Conservation (phyloP, 106 monocot genomes). For the Dioscorea dumetorum region DNA sequence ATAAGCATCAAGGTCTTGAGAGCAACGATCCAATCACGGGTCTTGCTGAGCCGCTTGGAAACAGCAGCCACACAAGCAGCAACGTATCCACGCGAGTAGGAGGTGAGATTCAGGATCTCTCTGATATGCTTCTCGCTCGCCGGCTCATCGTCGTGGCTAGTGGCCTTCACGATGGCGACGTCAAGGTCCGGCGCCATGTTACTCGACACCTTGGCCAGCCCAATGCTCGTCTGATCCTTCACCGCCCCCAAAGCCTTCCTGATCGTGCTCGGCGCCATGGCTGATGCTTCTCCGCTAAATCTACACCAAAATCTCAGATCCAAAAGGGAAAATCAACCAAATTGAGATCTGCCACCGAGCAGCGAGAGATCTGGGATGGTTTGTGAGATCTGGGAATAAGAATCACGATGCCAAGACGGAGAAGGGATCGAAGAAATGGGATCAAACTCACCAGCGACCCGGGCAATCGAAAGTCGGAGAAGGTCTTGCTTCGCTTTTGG, state of each 20-base stretch:
- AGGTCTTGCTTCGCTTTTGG: too few relatives aligned
- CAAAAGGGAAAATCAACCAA: too few relatives aligned
- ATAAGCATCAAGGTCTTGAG: conserved; percentile 58
- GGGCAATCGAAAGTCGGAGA: too few relatives aligned
- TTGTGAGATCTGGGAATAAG: too few relatives aligned
- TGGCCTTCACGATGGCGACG: conserved; percentile 67
- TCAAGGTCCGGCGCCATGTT: conserved; percentile 59
- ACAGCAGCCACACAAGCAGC: conserved; percentile 43
- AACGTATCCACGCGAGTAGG: conserved; percentile 35
- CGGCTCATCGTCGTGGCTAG: conserved; percentile 70
- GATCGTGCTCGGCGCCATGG: conserved; percentile 38
- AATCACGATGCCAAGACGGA: too few relatives aligned
- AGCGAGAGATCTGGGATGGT: too few relatives aligned
- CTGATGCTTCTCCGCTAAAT: too few relatives aligned
- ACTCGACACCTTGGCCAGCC: conserved; percentile 55
- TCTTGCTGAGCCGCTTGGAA: conserved; percentile 48
- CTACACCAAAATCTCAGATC: too few relatives aligned
- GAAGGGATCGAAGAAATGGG: too few relatives aligned
- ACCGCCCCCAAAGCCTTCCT: conserved; percentile 45
- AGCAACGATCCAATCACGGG: conserved; percentile 67
- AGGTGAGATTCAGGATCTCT: conserved; percentile 48
- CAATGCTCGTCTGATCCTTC: conserved; percentile 65
- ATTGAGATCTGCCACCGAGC: too few relatives aligned
- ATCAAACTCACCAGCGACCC: too few relatives aligned
- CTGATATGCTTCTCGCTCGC: conserved; percentile 52